A percentile compares a stretch with the other conserved stretches of the same genome.
These are phyloP conservation scores for Ophiostoma pallidulum DNA, from an alignment of 2,329 filamentous ascomycete species.

Conservation along the genomic window DNA sequence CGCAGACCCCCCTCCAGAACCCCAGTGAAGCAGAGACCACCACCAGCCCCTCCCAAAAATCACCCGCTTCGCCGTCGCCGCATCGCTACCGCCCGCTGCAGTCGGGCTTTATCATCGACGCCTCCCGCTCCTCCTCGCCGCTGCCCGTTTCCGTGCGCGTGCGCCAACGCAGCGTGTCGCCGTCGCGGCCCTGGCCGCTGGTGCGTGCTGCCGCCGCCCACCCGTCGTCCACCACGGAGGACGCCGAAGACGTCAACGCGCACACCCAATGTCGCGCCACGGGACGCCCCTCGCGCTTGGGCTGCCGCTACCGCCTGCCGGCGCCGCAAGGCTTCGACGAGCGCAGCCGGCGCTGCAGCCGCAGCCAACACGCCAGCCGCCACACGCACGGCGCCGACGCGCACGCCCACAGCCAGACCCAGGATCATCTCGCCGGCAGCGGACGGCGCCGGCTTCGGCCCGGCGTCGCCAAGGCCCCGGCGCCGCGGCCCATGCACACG, in stretches of 20 bases:
- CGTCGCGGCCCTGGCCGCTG: constrained; percentile 23
- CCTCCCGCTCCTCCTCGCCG: not conserved
- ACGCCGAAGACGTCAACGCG: too few species aligned
- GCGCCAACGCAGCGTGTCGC: constrained; percentile 24
- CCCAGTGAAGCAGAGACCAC: not conserved
- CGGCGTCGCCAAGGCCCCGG: constrained; percentile 6
- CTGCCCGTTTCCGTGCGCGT: not conserved
- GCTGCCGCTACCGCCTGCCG: not conserved
- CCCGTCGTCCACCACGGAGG: not conserved
- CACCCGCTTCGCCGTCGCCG: not conserved
- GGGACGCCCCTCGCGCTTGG: not conserved
- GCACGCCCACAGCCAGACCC: constrained; percentile 6
- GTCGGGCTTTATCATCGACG: constrained; percentile 6
- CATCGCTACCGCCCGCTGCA: constrained; percentile 6
- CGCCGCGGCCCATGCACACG: constrained; percentile 14
- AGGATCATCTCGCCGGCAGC: constrained; percentile 27
- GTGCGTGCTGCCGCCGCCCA: constrained; percentile 18
- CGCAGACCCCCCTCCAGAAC: not conserved
- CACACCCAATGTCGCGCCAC: not conserved
- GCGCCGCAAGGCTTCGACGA: too few species aligned
- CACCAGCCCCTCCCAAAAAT: too few species aligned
- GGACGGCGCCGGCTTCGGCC: constrained; percentile 25
- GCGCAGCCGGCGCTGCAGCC: too few species aligned
- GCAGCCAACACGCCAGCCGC: too few species aligned
- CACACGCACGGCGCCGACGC: too few species aligned